A percentile compares a stretch with the other conserved stretches of the same genome.
Evolutionary conservation across 352 stramenopile species (phyloP).

Genomic region (Pythium phragmiticola): DNA sequence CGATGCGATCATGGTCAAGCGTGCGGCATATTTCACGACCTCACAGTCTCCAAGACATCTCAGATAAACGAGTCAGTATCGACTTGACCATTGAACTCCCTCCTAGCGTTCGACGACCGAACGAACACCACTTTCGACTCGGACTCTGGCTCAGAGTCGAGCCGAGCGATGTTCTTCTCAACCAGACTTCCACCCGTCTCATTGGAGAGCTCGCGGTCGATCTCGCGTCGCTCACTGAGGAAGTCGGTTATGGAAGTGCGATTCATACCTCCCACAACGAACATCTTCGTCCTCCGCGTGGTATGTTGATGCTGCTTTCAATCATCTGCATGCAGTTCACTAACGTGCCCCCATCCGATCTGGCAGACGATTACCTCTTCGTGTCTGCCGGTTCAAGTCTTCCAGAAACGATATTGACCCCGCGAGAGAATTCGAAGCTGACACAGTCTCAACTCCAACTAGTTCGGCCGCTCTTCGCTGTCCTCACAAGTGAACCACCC

Average conservation of each 20-base stretch:
- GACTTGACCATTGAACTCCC: constrained; percentile 14
- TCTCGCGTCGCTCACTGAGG: background rate
- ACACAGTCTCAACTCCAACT: background rate
- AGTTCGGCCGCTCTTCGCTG: constrained; percentile 10
- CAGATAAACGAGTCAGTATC: background rate
- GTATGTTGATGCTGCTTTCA: background rate
- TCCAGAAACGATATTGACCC: background rate
- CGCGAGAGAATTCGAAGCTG: background rate
- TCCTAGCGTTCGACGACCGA: background rate
- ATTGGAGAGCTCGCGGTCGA: constrained; percentile 13
- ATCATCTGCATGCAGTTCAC: background rate
- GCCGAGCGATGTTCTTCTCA: background rate
- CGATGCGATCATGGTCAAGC: constrained; percentile 11
- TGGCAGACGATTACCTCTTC: constrained; percentile 11
- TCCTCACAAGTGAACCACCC: background rate
- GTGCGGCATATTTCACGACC: background rate
- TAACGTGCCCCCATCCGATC: background rate
- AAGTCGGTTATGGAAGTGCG: background rate
- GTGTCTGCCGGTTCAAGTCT: constrained; percentile 21
- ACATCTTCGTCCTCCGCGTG: background rate
- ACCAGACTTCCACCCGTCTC: background rate
- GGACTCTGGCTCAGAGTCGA: constrained; percentile 9
- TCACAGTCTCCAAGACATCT: background rate
- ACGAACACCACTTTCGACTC: background rate
- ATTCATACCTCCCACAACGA: background rate